These are phyloP conservation scores for Aspergillus terreus DNA, from an alignment of 2,329 filamentous ascomycete genomes.

Conservation along the genomic window DNA sequence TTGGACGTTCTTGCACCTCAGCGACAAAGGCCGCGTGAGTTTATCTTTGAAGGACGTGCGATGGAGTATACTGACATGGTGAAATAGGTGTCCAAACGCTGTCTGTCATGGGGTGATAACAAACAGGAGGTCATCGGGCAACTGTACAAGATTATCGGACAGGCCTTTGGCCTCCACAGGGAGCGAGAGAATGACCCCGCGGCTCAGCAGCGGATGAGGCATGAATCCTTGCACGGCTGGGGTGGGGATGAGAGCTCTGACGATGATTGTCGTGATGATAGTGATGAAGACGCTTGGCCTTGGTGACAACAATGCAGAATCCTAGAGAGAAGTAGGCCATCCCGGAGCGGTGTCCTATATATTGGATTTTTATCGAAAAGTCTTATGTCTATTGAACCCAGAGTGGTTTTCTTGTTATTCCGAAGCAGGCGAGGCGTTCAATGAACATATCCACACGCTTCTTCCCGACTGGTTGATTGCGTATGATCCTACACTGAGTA, in stretches of 20 bases:
- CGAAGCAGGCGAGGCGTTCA: too few relatives aligned
- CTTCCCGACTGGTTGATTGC: too few relatives aligned
- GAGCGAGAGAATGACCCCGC: not conserved
- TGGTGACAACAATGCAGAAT: too few relatives aligned
- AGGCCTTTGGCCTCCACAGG: not conserved
- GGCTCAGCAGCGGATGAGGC: not conserved
- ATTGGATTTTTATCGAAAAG: too few relatives aligned
- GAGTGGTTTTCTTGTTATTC: too few relatives aligned
- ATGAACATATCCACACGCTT: too few relatives aligned
- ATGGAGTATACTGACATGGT: not conserved
- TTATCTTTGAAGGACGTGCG: not conserved
- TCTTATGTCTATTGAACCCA: too few relatives aligned
- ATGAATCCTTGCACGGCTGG: not conserved
- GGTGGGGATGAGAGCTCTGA: not conserved
- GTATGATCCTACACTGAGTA: too few relatives aligned
- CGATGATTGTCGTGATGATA: not conserved
- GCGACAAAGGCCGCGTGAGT: not conserved
- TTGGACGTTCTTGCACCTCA: conserved; percentile 3
- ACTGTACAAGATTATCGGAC: not conserved
- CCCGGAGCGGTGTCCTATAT: too few relatives aligned
- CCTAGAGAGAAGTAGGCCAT: too few relatives aligned
- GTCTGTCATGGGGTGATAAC: not conserved
- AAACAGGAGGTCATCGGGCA: not conserved
- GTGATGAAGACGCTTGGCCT: not conserved
- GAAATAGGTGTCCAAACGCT: not conserved